These are phyloP conservation scores for Corynespora cassiicola DNA, from an alignment of 2,329 filamentous ascomycete genomes.

Conservation along the genomic window DNA sequence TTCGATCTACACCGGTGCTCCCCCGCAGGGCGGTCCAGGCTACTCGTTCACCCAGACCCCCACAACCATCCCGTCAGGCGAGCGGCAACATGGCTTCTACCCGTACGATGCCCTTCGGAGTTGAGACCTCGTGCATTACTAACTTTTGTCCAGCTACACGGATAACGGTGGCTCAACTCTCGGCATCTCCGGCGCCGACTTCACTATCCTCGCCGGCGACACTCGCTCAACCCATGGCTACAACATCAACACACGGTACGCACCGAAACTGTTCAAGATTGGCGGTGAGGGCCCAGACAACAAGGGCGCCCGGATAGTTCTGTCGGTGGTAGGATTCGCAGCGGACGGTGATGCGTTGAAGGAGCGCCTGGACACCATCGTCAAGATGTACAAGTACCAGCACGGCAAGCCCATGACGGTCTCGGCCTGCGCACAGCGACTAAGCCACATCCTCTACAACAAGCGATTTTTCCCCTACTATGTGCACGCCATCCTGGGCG, in stretches of 20 bases:
- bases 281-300: slow-evolving; percentile 88
- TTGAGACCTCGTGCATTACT: slow-evolving; percentile 14
- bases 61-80: slow-evolving; percentile 54
- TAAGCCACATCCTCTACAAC: slow-evolving; percentile 93
- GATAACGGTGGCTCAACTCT: slow-evolving; percentile 98
- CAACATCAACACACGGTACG: slow-evolving; percentile 97
- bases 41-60: slow-evolving; percentile 66
- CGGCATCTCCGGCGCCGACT: slow-evolving; percentile 91
- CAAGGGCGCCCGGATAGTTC: slow-evolving; percentile 82
- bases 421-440: slow-evolving; percentile 90
- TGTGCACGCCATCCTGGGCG: slow-evolving; percentile 90
- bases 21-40: slow-evolving; percentile 60
- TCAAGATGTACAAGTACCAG: slow-evolving; percentile 99
- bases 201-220: slow-evolving; percentile 96
- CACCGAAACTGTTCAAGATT: slow-evolving; percentile 96
- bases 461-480: slow-evolving; percentile 99
- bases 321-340: slow-evolving; percentile 94
- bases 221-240: slow-evolving; percentile 92
- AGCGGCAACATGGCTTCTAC: slow-evolving; percentile 83
- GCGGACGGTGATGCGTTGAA: slow-evolving; percentile 93
- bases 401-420: slow-evolving; percentile 97
- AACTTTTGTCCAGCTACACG: slow-evolving; percentile 72
- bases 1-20: slow-evolving; percentile 58
- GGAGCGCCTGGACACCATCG: slow-evolving; percentile 90
- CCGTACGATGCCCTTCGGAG: slow-evolving; percentile 67